Base-by-base conservation (phyloP, 1,284 basidiomycete species). In the Cerioporus squamosus region DNA sequence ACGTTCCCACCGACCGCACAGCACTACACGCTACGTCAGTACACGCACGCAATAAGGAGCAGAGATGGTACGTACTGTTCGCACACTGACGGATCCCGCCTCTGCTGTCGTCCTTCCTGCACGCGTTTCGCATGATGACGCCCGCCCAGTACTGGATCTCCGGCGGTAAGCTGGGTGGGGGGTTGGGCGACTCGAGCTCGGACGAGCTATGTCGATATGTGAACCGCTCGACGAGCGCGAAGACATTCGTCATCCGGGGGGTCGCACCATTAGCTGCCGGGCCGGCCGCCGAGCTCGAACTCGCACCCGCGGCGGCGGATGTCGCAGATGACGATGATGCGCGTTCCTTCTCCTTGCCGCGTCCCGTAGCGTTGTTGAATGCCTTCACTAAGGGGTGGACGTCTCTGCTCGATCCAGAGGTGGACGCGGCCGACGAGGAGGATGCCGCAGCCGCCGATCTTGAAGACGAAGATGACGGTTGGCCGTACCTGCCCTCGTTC, bases 111-210 rank as follows among this genome's bases (percentile, higher is more conserved):
- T 99, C 97, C 80, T 99, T 99, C 72, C 97, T 82, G 76, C 97
- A 99, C 7, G 97, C 97, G 72, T 99, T 99, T 52, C 97, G 85
- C 97, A 99, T 99, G 70, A 98, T 98, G 14, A 98, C 97, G 3
- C 96, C 95, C 0, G 97, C 97, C 97, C 97, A 99, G 71, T 98
- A 98, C 77, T 98, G 95, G 51, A 99, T 97, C 74, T 98, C 96
- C 22, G 82, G 81, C 0, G 95, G 94, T 5, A 98, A 80, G 55
- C 81, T 80, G 4, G 88, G 87, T 15, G 87, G 87, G 0, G 86
- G 87, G 63, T 86, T 86, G 7, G 85, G 83, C 59, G 93, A 77
- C 65, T 88, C 84, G 26, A 84, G 83, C 70, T 95, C 93, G 1
- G 87, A 86, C 20, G 91, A 87, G 51, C 92, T 92, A 0, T 95